Percentiles rank a stretch among this genome's conserved stretches.
These are phyloP conservation scores for Globisporangium nagaii DNA, from an alignment of 352 stramenopile species.

Conservation along the genomic window DNA sequence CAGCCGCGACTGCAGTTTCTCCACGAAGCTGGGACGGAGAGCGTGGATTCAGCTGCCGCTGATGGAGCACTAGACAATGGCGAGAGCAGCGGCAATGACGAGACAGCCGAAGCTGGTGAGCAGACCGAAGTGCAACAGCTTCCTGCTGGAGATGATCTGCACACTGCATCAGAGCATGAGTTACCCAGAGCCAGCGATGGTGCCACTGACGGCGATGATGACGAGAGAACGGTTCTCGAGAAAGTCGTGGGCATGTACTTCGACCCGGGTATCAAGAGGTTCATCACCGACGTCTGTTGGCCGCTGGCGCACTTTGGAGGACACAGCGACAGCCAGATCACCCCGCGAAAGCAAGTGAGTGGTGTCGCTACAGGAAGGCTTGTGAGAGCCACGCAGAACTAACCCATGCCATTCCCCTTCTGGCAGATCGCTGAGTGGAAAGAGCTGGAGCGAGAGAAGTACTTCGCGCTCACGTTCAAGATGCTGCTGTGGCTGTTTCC, in stretches of 20 bases:
- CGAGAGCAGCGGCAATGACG: not conserved
- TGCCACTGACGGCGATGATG: not conserved
- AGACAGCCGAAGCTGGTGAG: not conserved
- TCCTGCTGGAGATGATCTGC: not conserved
- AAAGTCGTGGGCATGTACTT: slow-evolving; percentile 31
- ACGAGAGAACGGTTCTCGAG: slow-evolving; percentile 1
- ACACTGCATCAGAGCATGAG: not conserved
- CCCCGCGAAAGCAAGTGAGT: not conserved
- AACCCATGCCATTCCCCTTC: not conserved
- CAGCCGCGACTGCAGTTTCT: slow-evolving; percentile 5
- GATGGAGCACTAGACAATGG: not conserved
- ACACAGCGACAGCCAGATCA: not conserved
- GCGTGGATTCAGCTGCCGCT: not conserved
- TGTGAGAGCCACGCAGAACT: not conserved
- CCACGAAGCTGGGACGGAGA: not conserved
- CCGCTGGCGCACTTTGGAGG: slow-evolving; percentile 37
- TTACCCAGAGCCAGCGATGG: not conserved
- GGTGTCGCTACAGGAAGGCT: not conserved
- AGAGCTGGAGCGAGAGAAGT: slow-evolving; percentile 39
- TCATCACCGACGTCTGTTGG: slow-evolving; percentile 44
- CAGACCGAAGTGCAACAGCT: not conserved
- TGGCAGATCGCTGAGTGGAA: slow-evolving; percentile 26
- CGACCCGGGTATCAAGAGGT: slow-evolving; percentile 25
- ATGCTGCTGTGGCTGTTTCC: slow-evolving; percentile 49
- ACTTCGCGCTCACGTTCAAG: slow-evolving; percentile 38